phyloP scores from a whole-genome alignment of 202 grass and related monocot species.

The Bolboschoenoplectus hybrid region DNA sequence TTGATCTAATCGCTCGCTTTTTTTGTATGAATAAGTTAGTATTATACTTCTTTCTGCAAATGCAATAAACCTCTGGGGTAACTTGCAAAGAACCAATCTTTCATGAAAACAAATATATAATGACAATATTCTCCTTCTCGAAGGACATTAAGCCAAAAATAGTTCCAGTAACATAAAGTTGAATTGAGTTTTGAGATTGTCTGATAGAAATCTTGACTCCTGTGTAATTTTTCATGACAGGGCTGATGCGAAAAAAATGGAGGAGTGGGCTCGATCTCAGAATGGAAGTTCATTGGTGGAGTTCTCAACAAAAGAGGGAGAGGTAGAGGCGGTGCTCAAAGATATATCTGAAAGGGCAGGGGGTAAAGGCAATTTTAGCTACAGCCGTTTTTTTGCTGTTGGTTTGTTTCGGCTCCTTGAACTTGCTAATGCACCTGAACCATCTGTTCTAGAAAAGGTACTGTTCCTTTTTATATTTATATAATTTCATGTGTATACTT shows the following conservation, averaged over 20 bases:
- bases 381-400: conserved; percentile 95
- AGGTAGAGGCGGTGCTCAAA: conserved; percentile 77
- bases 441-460: conserved; percentile 92
- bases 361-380: conserved; percentile 89
- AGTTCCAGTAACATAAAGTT: not conserved
- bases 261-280: conserved; percentile 89
- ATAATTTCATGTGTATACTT: not conserved
- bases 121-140: not conserved
- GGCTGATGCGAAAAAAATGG: conserved; percentile 78
- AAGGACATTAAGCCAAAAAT: not conserved
- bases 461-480: conserved; percentile 37
- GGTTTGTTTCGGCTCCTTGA: conserved; percentile 98
- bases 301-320: conserved; percentile 83
- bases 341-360: conserved; percentile 90
- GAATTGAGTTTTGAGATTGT: conserved; percentile 14
- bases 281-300: conserved; percentile 74
- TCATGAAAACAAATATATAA: not conserved
- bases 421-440: conserved; percentile 91
- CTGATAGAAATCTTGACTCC: not conserved
- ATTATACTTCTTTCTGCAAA: not conserved
- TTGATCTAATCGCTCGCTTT: not conserved
- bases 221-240: conserved; percentile 35
- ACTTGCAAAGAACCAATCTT: not conserved
- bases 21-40: not conserved
- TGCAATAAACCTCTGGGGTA: not conserved